Percentiles rank a stretch among this genome's conserved stretches.
Conservation (phyloP, 208 protist genomes). For the Leishmania lainsoni region DNA sequence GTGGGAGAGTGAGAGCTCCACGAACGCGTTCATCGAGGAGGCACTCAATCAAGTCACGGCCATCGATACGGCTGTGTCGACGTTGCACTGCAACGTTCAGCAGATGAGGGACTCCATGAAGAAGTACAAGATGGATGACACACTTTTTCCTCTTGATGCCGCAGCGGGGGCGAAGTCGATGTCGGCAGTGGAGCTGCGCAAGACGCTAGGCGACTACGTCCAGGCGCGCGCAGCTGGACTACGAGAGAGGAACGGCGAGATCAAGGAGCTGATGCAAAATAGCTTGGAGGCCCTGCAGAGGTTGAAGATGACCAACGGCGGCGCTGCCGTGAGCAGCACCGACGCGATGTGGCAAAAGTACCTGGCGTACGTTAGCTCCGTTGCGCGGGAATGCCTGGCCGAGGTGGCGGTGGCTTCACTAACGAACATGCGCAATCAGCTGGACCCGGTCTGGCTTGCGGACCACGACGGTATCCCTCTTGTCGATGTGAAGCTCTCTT, state of each 20-base stretch:
- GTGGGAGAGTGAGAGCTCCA: constrained; percentile 90
- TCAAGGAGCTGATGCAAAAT: constrained; percentile 77
- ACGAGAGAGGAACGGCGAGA: constrained; percentile 66
- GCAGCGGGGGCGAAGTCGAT: constrained; percentile 89
- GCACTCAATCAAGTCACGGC: constrained; percentile 83
- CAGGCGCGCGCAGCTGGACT: constrained; percentile 54
- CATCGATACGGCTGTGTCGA: constrained; percentile 84
- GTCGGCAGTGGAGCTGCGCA: constrained; percentile 86
- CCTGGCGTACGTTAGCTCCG: constrained; percentile 89
- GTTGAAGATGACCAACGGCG: constrained; percentile 62
- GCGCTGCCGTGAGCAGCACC: constrained; percentile 31
- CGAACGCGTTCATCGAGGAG: constrained; percentile 92
- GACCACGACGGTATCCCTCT: constrained; percentile 91
- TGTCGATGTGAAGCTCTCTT: constrained; percentile 90
- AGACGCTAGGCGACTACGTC: constrained; percentile 81
- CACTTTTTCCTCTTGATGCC: constrained; percentile 85
- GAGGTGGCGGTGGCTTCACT: constrained; percentile 80
- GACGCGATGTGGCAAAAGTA: constrained; percentile 89
- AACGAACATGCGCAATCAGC: constrained; percentile 81
- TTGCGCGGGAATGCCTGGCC: constrained; percentile 72
- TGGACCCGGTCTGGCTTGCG: constrained; percentile 87
- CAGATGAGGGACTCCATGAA: constrained; percentile 80
- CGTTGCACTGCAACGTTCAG: constrained; percentile 90
- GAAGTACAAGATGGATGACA: constrained; percentile 78
- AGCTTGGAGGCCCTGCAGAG: constrained; percentile 86